Conservation (phyloP, 2,329 filamentous ascomycete genomes). For the Colletotrichum sublineola region DNA sequence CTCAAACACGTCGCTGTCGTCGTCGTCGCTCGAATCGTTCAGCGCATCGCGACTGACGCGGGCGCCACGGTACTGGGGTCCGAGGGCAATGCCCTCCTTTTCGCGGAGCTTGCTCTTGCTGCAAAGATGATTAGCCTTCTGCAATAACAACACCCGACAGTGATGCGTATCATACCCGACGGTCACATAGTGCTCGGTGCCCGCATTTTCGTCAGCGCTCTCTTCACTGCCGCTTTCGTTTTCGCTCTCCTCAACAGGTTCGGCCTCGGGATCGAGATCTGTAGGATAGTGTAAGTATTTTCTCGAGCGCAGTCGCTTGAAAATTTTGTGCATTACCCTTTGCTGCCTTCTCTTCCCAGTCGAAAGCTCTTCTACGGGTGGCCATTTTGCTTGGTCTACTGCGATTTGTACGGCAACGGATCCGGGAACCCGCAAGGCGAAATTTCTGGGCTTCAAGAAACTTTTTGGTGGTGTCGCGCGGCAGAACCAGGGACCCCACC, state of each 20-base stretch:
- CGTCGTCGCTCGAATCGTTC: conserved; percentile 52
- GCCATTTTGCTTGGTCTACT: conserved; percentile 24
- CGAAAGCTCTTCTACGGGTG: conserved; percentile 31
- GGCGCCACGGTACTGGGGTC: conserved; percentile 84
- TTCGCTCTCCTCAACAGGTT: conserved; percentile 46
- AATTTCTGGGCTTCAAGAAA: conserved; percentile 43
- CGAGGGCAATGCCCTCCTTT: conserved; percentile 76
- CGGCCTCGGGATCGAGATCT: conserved; percentile 43
- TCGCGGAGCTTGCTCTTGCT: conserved; percentile 88
- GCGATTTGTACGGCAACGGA: conserved; percentile 13
- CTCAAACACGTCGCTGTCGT: conserved; percentile 64
- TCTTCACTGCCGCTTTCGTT: conserved; percentile 58
- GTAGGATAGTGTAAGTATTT: conserved; percentile 9
- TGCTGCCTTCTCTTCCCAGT: conserved; percentile 41
- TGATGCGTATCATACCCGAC: conserved; percentile 68
- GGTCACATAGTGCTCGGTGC: conserved; percentile 87
- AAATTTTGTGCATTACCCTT: conserved; percentile 32
- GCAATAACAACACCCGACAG: background rate
- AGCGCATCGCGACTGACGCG: conserved; percentile 79
- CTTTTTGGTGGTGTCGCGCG: conserved; percentile 43
- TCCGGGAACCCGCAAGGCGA: conserved; percentile 23
- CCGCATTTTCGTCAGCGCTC: conserved; percentile 65
- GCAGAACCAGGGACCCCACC: conserved; percentile 40
- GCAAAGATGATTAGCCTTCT: conserved; percentile 23
- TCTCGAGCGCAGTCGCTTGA: background rate